Conservation (phyloP, 495 filamentous ascomycete species). For the Aspergillus heteromorphus region DNA sequence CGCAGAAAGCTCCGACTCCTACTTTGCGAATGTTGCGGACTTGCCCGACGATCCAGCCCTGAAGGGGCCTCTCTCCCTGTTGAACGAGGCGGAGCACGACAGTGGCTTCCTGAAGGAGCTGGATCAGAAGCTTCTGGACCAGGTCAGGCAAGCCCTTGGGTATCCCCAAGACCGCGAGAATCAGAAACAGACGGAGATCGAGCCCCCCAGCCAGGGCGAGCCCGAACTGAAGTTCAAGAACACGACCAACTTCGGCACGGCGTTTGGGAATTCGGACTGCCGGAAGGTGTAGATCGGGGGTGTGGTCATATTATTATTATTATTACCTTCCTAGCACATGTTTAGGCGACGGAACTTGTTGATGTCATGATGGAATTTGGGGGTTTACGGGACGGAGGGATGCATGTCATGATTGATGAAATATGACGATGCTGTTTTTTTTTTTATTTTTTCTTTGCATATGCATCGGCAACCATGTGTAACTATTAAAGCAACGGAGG, state of each 20-base stretch:
- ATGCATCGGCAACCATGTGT: conserved; percentile 8
- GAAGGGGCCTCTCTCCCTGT: conserved; percentile 40
- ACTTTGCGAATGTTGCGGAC: conserved; percentile 32
- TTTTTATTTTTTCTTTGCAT: conserved; percentile 4
- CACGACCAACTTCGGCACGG: conserved; percentile 58
- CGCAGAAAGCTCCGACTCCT: conserved; percentile 35
- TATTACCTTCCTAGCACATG: background rate
- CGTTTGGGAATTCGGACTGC: conserved; percentile 32
- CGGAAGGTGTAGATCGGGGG: background rate
- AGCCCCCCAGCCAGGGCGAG: conserved; percentile 29
- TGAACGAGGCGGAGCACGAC: conserved; percentile 39
- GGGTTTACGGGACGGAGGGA: conserved; percentile 2
- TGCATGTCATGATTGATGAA: conserved; percentile 10
- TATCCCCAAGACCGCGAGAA: conserved; percentile 15
- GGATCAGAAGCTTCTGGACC: conserved; percentile 39
- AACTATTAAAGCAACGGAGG: conserved; percentile 2
- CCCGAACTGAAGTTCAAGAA: conserved; percentile 54
- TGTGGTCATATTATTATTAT: background rate
- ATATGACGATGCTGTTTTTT: conserved; percentile 8
- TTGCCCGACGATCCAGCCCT: conserved; percentile 41
- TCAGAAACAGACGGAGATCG: conserved; percentile 23
- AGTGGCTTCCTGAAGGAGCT: conserved; percentile 36
- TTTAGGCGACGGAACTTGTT: background rate
- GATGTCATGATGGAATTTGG: background rate
- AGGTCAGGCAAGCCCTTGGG: conserved; percentile 30